Evolutionary conservation across 306 rosid genomes (phyloP), one percentile per base, ranked within the genome.

Genomic region (Ceratonia siliqua): DNA sequence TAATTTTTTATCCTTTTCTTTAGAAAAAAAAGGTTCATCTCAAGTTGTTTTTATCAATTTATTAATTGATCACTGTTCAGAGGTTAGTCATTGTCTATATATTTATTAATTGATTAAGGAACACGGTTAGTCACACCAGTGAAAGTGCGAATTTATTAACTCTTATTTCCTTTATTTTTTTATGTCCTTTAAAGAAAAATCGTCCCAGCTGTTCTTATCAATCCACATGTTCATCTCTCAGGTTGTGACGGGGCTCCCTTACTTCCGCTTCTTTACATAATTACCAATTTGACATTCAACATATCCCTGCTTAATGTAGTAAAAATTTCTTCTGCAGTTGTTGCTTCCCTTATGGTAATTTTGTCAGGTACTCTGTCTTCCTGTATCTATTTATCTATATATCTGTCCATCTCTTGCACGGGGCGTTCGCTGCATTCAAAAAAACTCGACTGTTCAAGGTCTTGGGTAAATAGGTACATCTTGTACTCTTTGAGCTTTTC

Each of bases 161-260:
- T 64, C 61, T 35, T 64, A 17, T 46, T 48, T 46, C 66, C 79
- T 63, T 9, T 67, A n/a, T 28, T 53, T 33, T 62, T 27, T 66
- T 70, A 55, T 66, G 38, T 61, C 54, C 49, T 62, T 35, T 56
- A 13, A 20, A 1, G n/a, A 66, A 74, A 36, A 27, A 9, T 22
- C 11, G 13, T 12, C 55, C 58, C 12, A 17, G 35, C 46, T 62
- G 18, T 75, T 74, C 74, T 77, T 10, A 52, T 58, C 13, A 15
- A 17, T 67, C 25, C 22, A 17, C 56, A 25, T 55, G 35, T 52
- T 21, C 62, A 27, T 53, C 42, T 80, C 71, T 72, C 88, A 93
- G 96, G 82, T 84, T 91, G 97, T 73, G 80, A 74, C 42, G 98
- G 98, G 21, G 91, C 98, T 57, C 97, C 97, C 48, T 81, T 85